Evolutionary conservation across 1,284 basidiomycete genomes (phyloP).

Genomic region (Ceratobasidium sp.): DNA sequence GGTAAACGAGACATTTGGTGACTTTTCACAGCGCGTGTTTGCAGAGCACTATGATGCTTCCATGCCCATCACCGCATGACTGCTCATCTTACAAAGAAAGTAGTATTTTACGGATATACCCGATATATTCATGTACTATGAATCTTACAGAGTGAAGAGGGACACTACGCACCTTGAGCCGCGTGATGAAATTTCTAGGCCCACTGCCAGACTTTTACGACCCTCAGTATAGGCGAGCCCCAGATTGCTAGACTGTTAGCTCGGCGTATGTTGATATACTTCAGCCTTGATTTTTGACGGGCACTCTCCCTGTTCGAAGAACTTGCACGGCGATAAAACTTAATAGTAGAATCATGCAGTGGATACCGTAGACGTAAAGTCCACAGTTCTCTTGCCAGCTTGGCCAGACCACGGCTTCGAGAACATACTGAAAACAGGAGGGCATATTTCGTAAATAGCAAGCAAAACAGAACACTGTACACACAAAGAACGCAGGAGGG

Average conservation of each 20-base stretch:
- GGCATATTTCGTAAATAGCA: slow-evolving; percentile 43
- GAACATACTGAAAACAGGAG: slow-evolving; percentile 18
- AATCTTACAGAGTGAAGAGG: neutral
- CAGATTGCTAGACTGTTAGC: neutral
- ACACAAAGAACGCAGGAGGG: slow-evolving; percentile 39
- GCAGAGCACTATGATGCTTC: slow-evolving; percentile 73
- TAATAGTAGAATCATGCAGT: slow-evolving; percentile 17
- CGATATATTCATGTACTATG: slow-evolving; percentile 17
- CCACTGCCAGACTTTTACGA: neutral
- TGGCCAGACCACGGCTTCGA: slow-evolving; percentile 25
- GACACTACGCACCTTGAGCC: neutral
- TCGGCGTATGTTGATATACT: neutral
- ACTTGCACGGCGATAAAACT: slow-evolving; percentile 16
- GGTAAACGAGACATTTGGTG: slow-evolving; percentile 79
- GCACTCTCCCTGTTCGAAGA: neutral
- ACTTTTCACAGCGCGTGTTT: slow-evolving; percentile 86
- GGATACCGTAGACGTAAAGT: slow-evolving; percentile 8
- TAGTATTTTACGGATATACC: slow-evolving; percentile 4
- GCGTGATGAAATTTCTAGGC: neutral
- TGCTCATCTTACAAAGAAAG: neutral
- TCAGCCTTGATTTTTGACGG: neutral
- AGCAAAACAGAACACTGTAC: slow-evolving; percentile 40
- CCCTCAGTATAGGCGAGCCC: neutral
- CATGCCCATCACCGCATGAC: slow-evolving; percentile 22
- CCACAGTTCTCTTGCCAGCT: slow-evolving; percentile 19